Evolutionary conservation across 2,329 filamentous ascomycete genomes (phyloP).

Genomic region (Xylariales sp.): DNA sequence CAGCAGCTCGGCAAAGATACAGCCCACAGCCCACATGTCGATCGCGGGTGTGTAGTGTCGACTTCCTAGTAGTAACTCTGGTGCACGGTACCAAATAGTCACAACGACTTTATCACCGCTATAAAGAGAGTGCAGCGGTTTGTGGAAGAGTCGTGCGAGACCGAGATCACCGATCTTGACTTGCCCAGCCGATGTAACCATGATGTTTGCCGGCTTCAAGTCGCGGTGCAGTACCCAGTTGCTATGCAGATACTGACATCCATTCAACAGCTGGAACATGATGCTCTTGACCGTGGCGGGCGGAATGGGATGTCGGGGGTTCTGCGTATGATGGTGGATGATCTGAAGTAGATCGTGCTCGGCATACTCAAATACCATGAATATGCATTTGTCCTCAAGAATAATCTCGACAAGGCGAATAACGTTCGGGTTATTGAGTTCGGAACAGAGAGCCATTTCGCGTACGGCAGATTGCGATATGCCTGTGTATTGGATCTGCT

Average conservation of each 20-base stretch:
- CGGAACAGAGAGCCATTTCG: slow-evolving; percentile 95
- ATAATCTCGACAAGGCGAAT: slow-evolving; percentile 93
- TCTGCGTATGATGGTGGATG: slow-evolving; percentile 94
- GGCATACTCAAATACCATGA: slow-evolving; percentile 98
- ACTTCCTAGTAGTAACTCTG: slow-evolving; percentile 84
- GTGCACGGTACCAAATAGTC: slow-evolving; percentile 97
- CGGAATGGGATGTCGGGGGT: slow-evolving; percentile 81
- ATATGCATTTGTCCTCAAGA: slow-evolving; percentile 97
- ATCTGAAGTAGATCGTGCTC: slow-evolving; percentile 97
- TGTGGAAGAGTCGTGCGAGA: slow-evolving; percentile 86
- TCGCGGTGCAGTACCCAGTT: slow-evolving; percentile 98
- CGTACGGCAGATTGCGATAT: slow-evolving; percentile 96
- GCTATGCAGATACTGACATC: slow-evolving; percentile 87
- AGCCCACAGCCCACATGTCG: slow-evolving; percentile 96
- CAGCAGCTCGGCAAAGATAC: slow-evolving; percentile 93
- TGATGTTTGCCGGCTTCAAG: slow-evolving; percentile 96
- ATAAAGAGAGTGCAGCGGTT: slow-evolving; percentile 86
- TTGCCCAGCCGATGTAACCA: slow-evolving; percentile 85
- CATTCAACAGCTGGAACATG: slow-evolving; percentile 92
- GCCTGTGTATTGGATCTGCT: slow-evolving; percentile 89
- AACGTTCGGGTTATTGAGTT: slow-evolving; percentile 83
- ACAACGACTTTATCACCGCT: slow-evolving; percentile 97
- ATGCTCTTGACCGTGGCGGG: slow-evolving; percentile 87
- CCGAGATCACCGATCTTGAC: slow-evolving; percentile 95
- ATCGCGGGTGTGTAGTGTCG: slow-evolving; percentile 97